Conservation (phyloP, 495 filamentous ascomycete species). For the Daldinia decipiens region DNA sequence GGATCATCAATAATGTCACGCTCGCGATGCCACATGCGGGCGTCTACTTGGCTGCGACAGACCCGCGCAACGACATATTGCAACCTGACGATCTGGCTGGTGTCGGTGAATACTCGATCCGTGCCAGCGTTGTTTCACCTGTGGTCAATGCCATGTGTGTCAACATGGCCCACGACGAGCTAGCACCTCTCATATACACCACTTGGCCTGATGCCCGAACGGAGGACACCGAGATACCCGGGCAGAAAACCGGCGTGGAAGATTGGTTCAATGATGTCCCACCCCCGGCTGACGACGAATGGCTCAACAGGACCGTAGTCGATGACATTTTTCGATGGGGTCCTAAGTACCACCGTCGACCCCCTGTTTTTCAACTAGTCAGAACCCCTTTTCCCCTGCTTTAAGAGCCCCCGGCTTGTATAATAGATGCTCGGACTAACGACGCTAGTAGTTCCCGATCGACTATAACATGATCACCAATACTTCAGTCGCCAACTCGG, state of each 20-base stretch:
- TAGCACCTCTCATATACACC: conserved; percentile 70
- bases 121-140: conserved; percentile 72
- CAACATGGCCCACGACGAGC: conserved; percentile 65
- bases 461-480: conserved; percentile 75
- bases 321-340: conserved; percentile 78
- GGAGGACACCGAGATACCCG: conserved; percentile 35
- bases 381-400: neutral
- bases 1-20: conserved; percentile 76
- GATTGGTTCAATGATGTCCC: conserved; percentile 50
- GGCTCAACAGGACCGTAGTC: conserved; percentile 67
- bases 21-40: conserved; percentile 78
- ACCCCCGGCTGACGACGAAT: conserved; percentile 45
- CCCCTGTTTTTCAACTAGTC: conserved; percentile 71
- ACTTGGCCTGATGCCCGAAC: conserved; percentile 62
- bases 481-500: conserved; percentile 49
- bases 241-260: conserved; percentile 34
- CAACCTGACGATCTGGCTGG: conserved; percentile 72
- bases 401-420: neutral
- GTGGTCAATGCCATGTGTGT: conserved; percentile 76
- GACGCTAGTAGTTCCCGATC: conserved; percentile 55
- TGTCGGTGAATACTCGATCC: conserved; percentile 70
- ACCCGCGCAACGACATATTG: conserved; percentile 68
- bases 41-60: conserved; percentile 67
- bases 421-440: conserved; percentile 1
- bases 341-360: conserved; percentile 56